These are phyloP conservation scores for Pseudofabraea citricarpa DNA, from an alignment of 2,329 filamentous ascomycete genomes.

Conservation along the genomic window DNA sequence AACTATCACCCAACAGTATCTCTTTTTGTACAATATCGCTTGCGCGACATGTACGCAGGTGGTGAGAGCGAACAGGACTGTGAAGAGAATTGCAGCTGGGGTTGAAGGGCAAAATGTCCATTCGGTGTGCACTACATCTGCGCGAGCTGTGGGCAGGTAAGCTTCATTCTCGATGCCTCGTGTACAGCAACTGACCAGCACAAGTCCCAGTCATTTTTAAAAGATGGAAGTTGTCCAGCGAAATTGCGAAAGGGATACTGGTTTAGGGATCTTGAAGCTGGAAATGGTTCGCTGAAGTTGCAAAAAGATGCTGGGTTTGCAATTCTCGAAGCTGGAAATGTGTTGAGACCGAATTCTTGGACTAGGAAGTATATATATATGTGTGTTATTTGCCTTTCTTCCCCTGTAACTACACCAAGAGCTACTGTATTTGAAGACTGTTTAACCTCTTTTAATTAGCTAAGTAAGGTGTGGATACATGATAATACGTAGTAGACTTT, in stretches of 20 bases:
- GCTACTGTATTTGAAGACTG: no score
- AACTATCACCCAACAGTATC: conserved; percentile 15
- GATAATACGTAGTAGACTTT: no score
- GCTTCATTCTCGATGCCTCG: neutral
- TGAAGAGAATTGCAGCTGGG: conserved; percentile 28
- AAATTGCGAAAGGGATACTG: neutral
- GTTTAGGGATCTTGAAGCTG: neutral
- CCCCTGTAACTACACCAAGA: no score
- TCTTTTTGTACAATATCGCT: conserved; percentile 27
- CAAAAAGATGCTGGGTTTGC: neutral
- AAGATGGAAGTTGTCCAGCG: neutral
- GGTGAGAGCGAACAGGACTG: conserved; percentile 27
- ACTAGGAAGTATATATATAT: neutral
- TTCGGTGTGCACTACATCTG: neutral
- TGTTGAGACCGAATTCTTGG: neutral
- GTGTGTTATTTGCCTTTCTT: no score
- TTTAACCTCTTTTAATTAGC: no score
- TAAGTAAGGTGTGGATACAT: no score
- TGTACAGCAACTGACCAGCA: neutral
- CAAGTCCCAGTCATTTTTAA: neutral
- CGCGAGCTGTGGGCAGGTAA: neutral
- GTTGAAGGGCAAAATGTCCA: neutral
- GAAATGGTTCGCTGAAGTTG: neutral
- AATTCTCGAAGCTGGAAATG: neutral
- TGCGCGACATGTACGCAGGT: conserved; percentile 27